Percentiles rank a stretch among this genome's conserved stretches.
These are phyloP conservation scores for Exophiala bonariae DNA, from an alignment of 2,329 filamentous ascomycete genomes.

Conservation along the genomic window DNA sequence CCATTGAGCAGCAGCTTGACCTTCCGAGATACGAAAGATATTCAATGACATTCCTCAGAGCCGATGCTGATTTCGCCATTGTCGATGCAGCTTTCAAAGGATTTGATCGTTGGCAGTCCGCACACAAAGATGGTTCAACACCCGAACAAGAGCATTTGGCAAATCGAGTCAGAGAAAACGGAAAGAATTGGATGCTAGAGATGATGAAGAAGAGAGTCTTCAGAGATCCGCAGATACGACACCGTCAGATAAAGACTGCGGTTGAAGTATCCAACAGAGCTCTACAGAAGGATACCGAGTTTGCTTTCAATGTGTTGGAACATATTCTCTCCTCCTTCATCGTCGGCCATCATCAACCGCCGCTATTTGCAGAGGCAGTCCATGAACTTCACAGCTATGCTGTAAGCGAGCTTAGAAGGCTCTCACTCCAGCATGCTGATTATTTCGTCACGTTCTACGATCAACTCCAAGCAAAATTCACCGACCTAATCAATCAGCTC, in stretches of 20 bases:
- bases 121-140: slow-evolving; percentile 45
- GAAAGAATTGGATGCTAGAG: slow-evolving; percentile 43
- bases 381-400: slow-evolving; percentile 84
- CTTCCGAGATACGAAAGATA: slow-evolving; percentile 29
- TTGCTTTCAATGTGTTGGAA: slow-evolving; percentile 87
- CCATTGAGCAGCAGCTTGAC: slow-evolving; percentile 41
- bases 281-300: slow-evolving; percentile 71
- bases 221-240: slow-evolving; percentile 77
- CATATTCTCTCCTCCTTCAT: slow-evolving; percentile 85
- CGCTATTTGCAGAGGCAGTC: slow-evolving; percentile 80
- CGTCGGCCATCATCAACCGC: slow-evolving; percentile 68
- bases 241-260: slow-evolving; percentile 76
- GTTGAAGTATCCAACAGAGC: slow-evolving; percentile 83
- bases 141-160: slow-evolving; percentile 48
- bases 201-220: slow-evolving; percentile 41
- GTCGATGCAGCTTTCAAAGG: slow-evolving; percentile 87
- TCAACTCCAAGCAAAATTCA: slow-evolving; percentile 78
- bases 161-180: slow-evolving; percentile 37
- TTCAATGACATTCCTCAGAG: slow-evolving; percentile 65
- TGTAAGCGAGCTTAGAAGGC: slow-evolving; percentile 81
- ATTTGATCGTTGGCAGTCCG: slow-evolving; percentile 74
- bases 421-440: slow-evolving; percentile 89
- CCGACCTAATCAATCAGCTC: slow-evolving; percentile 72
- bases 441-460: slow-evolving; percentile 86
- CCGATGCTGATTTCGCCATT: slow-evolving; percentile 87